These are phyloP conservation scores for Phylloporus sp. DNA, from an alignment of 768 basidiomycete species.

Conservation along the genomic window DNA sequence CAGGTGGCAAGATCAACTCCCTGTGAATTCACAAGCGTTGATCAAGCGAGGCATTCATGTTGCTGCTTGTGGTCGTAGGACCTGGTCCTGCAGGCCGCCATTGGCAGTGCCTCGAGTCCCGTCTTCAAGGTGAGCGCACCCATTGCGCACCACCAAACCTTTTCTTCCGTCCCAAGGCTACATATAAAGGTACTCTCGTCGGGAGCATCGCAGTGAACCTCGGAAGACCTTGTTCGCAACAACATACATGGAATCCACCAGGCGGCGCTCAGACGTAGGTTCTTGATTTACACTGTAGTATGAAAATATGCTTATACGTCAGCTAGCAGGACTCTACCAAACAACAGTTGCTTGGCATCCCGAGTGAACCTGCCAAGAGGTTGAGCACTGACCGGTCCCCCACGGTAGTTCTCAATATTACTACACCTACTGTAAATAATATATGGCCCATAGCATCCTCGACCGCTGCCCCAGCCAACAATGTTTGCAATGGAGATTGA, in stretches of 20 bases:
- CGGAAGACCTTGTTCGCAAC: not conserved
- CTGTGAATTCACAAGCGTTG: conserved; percentile 10
- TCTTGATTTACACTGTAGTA: not conserved
- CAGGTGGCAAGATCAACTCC: not conserved
- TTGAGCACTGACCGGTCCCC: not conserved
- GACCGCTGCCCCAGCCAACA: conserved; percentile 5
- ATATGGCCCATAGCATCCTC: not conserved
- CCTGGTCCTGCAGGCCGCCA: conserved; percentile 1
- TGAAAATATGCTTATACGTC: conserved; percentile 1
- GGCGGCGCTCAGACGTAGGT: conserved; percentile 12
- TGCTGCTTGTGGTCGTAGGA: not conserved
- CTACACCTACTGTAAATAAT: not conserved
- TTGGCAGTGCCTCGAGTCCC: conserved; percentile 2
- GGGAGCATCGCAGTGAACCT: not conserved
- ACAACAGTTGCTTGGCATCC: not conserved
- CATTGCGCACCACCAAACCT: not conserved
- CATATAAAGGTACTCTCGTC: conserved; percentile 11
- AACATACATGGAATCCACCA: conserved; percentile 1
- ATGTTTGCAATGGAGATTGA: conserved; percentile 10
- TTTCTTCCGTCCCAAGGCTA: not conserved
- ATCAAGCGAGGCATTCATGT: conserved; percentile 6
- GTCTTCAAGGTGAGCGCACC: conserved; percentile 2
- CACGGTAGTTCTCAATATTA: conserved; percentile 3
- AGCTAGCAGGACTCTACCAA: conserved; percentile 5
- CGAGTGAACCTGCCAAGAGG: not conserved